Evolutionary conservation across 371 early-diverging fungal species (phyloP).

Genomic region (Rhizopus arrhizus): DNA sequence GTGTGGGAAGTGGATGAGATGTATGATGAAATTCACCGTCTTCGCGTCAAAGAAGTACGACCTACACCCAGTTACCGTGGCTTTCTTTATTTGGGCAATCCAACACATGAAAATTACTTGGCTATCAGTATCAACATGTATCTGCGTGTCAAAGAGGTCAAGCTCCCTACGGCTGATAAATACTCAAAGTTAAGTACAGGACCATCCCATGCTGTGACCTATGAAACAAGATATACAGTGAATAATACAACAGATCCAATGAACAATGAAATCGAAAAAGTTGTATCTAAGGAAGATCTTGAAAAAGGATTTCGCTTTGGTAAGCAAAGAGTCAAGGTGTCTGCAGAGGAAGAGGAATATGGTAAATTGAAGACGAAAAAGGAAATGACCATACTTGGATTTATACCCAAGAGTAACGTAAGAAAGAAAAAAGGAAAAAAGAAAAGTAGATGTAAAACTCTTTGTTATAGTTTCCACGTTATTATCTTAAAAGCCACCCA

Average conservation of each 20-base stretch:
- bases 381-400: slow-evolving; percentile 65
- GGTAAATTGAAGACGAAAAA: slow-evolving; percentile 58
- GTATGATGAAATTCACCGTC: slow-evolving; percentile 41
- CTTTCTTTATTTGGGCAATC: slow-evolving; percentile 56
- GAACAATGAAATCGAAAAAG: slow-evolving; percentile 23
- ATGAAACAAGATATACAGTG: slow-evolving; percentile 41
- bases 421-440: slow-evolving; percentile 7
- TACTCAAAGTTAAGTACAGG: slow-evolving; percentile 59
- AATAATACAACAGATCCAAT: slow-evolving; percentile 16
- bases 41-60: slow-evolving; percentile 57
- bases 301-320: slow-evolving; percentile 73
- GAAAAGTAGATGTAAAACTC: not conserved
- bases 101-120: slow-evolving; percentile 37
- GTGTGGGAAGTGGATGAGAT: slow-evolving; percentile 56
- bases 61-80: slow-evolving; percentile 64
- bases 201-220: slow-evolving; percentile 50
- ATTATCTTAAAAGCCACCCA: slow-evolving; percentile 57
- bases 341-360: slow-evolving; percentile 60
- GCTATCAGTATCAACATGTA: slow-evolving; percentile 62
- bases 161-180: slow-evolving; percentile 59
- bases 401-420: slow-evolving; percentile 47
- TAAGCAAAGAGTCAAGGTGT: slow-evolving; percentile 66
- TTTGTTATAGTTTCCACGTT: slow-evolving; percentile 57
- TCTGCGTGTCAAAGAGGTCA: slow-evolving; percentile 54
- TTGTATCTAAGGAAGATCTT: slow-evolving; percentile 45